A percentile compares a stretch with the other conserved stretches of the same genome.
These are phyloP conservation scores for Rhodocollybia butyracea DNA, from an alignment of 768 basidiomycete species.

Conservation along the genomic window DNA sequence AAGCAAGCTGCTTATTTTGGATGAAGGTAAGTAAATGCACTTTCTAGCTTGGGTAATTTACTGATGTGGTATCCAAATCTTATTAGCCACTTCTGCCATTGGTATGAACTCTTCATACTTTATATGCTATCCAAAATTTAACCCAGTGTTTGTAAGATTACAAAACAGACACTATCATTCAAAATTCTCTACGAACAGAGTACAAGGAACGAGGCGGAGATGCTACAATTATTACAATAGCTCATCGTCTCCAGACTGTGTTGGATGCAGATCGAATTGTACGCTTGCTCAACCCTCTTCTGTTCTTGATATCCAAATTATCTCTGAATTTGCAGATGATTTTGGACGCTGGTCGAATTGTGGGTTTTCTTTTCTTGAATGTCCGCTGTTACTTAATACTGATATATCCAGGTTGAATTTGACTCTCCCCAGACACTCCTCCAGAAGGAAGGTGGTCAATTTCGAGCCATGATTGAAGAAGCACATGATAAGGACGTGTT, in stretches of 20 bases:
- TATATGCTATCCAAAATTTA: neutral
- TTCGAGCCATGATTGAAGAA: neutral
- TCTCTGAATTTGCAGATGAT: conserved; percentile 12
- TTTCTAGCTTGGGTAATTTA: conserved; percentile 22
- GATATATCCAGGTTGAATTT: neutral
- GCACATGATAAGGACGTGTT: neutral
- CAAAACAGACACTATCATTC: conserved; percentile 67
- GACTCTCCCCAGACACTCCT: neutral
- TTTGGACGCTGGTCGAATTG: conserved; percentile 26
- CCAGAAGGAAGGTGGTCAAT: neutral
- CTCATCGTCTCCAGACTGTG: conserved; percentile 53
- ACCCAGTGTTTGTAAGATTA: conserved; percentile 31
- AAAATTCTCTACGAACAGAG: conserved; percentile 60
- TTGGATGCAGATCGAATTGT: conserved; percentile 53
- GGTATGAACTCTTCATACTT: conserved; percentile 20
- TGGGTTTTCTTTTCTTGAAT: conserved; percentile 21
- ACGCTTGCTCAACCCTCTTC: conserved; percentile 10
- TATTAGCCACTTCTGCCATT: conserved; percentile 2
- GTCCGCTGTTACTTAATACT: neutral
- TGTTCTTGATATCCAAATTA: neutral
- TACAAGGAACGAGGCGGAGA: conserved; percentile 60
- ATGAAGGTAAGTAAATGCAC: conserved; percentile 4
- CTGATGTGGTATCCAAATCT: neutral
- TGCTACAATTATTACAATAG: conserved; percentile 54
- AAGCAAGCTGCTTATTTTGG: conserved; percentile 12